Percentiles rank a stretch among this genome's conserved stretches.
Conservation (phyloP, 1,284 basidiomycete species). For the Termitomyces sp. region DNA sequence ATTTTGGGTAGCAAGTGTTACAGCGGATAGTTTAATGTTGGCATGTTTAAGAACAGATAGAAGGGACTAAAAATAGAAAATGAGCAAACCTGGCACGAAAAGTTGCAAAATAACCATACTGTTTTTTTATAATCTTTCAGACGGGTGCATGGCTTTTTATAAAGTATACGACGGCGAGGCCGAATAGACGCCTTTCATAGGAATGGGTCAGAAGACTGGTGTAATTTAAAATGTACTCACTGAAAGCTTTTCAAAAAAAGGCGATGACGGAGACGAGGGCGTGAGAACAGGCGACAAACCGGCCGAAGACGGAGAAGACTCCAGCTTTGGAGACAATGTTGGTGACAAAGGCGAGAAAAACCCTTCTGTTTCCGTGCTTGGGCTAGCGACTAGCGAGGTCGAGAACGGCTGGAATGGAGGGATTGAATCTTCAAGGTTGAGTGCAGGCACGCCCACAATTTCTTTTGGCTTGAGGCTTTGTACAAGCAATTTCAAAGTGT, state of each 20-base stretch:
- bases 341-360: conserved; percentile 17
- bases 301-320: conserved; percentile 23
- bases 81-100: conserved; percentile 7
- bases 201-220: background rate
- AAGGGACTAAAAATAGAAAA: conserved; percentile 28
- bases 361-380: conserved; percentile 11
- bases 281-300: conserved; percentile 22
- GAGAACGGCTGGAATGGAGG: conserved; percentile 9
- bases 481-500: conserved; percentile 38
- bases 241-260: conserved; percentile 44
- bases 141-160: conserved; percentile 30
- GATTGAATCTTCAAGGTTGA: background rate
- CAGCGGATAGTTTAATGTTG: conserved; percentile 31
- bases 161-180: conserved; percentile 27
- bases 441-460: background rate
- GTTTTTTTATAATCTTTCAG: conserved; percentile 32
- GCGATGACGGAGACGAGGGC: conserved; percentile 32
- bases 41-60: conserved; percentile 34
- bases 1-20: conserved; percentile 31
- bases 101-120: conserved; percentile 23
- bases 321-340: conserved; percentile 23
- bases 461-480: conserved; percentile 24
- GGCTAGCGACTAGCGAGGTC: conserved; percentile 17
- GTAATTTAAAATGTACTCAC: conserved; percentile 26
- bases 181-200: conserved; percentile 32